Evolutionary conservation across 1,139 yeast genomes (phyloP).

Genomic region (Yamadazyma aaseri): DNA sequence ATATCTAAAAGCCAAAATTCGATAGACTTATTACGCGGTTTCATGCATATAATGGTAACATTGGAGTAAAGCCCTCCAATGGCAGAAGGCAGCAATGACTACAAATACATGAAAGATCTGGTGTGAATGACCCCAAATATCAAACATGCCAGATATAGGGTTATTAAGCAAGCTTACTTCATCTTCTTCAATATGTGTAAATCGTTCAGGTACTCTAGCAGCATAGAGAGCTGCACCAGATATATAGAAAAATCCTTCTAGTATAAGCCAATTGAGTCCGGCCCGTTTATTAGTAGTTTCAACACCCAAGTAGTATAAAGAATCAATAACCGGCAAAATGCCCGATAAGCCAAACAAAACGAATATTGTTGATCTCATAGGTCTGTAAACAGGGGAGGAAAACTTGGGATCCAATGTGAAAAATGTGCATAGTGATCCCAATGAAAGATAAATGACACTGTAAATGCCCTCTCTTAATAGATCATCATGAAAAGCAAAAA

Average conservation of each 20-base stretch:
- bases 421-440: conserved; percentile 63
- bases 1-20: not conserved
- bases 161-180: conserved; percentile 15
- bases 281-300: conserved; percentile 49
- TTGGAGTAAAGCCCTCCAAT: conserved; percentile 62
- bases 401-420: conserved; percentile 68
- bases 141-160: conserved; percentile 45
- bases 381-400: conserved; percentile 67
- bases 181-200: conserved; percentile 52
- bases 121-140: conserved; percentile 79
- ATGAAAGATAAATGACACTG: conserved; percentile 44
- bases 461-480: conserved; percentile 42
- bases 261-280: conserved; percentile 58
- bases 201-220: conserved; percentile 71
- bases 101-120: conserved; percentile 85
- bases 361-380: conserved; percentile 76
- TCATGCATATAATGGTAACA: conserved; percentile 52
- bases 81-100: conserved; percentile 77
- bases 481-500: conserved; percentile 63
- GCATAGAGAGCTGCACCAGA: conserved; percentile 82
- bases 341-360: conserved; percentile 81
- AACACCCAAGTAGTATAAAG: conserved; percentile 35
- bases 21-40: not conserved
- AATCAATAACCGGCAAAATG: conserved; percentile 62
- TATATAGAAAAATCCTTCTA: conserved; percentile 75